Conservation (phyloP, 2,329 filamentous ascomycete species). For the Fusarium longipes region DNA sequence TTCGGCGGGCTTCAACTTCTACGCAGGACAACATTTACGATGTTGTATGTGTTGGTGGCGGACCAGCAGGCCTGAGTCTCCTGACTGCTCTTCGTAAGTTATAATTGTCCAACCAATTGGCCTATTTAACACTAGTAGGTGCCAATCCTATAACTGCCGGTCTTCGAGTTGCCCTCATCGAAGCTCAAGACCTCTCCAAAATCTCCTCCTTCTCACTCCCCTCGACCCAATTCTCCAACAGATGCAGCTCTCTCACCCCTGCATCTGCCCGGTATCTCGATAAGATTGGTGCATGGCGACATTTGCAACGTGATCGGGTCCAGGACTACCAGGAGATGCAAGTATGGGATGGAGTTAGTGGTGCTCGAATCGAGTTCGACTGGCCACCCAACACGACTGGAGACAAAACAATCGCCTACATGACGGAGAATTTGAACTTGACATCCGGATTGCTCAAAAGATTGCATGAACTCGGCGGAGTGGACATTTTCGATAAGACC, state of each 20-base stretch:
- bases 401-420: constrained; percentile 84
- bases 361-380: constrained; percentile 89
- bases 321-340: constrained; percentile 97
- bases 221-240: constrained; percentile 82
- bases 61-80: constrained; percentile 87
- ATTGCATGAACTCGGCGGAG: constrained; percentile 74
- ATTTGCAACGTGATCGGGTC: constrained; percentile 77
- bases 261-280: constrained; percentile 85
- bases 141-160: constrained; percentile 78
- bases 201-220: constrained; percentile 74
- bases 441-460: constrained; percentile 80
- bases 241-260: constrained; percentile 94
- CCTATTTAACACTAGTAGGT: constrained; percentile 60
- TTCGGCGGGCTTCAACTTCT: constrained; percentile 57
- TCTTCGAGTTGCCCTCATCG: constrained; percentile 87
- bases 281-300: constrained; percentile 84
- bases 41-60: constrained; percentile 90
- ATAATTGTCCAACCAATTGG: not conserved
- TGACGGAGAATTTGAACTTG: constrained; percentile 95
- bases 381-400: constrained; percentile 64
- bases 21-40: constrained; percentile 81
- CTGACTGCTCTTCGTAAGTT: constrained; percentile 76
- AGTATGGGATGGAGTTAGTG: constrained; percentile 95
- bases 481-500: constrained; percentile 79
- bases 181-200: constrained; percentile 85